Conservation (phyloP, 2,329 filamentous ascomycete species). For the Neocucurbitaria cava region DNA sequence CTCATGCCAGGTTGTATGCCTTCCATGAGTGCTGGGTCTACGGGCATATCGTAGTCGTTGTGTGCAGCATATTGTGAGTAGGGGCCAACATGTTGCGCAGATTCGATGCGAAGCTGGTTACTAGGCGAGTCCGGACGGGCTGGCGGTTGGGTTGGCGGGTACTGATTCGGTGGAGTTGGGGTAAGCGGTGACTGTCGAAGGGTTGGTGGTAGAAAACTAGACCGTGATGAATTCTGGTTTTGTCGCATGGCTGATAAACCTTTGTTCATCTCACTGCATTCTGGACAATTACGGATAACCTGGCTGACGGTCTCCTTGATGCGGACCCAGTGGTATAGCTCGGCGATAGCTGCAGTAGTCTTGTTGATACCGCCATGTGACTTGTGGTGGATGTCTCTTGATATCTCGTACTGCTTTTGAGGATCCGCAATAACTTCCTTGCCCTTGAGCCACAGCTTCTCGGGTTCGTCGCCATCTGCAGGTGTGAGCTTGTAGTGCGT, state of each 20-base stretch:
- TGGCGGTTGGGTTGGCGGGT: constrained; percentile 10
- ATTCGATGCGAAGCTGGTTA: constrained; percentile 37
- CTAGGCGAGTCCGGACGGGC: constrained; percentile 32
- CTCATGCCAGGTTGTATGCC: constrained; percentile 20
- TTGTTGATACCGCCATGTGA: constrained; percentile 97
- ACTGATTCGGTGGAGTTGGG: constrained; percentile 17
- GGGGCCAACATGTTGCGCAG: constrained; percentile 39
- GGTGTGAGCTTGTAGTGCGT: constrained; percentile 88
- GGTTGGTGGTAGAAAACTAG: constrained; percentile 8
- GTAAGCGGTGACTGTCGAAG: constrained; percentile 14
- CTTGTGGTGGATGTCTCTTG: constrained; percentile 74
- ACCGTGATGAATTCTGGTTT: constrained; percentile 20
- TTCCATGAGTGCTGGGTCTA: constrained; percentile 68
- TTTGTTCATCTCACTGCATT: constrained; percentile 76
- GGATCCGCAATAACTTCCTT: constrained; percentile 96
- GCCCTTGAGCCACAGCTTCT: constrained; percentile 91
- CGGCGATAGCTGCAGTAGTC: constrained; percentile 91
- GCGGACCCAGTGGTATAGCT: constrained; percentile 95
- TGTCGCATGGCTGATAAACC: constrained; percentile 35
- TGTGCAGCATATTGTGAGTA: constrained; percentile 41
- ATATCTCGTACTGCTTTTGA: constrained; percentile 88
- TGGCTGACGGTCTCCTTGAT: constrained; percentile 98
- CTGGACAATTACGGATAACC: constrained; percentile 87
- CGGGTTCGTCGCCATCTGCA: constrained; percentile 51
- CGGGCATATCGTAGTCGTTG: constrained; percentile 60